A percentile compares a stretch with the other conserved stretches of the same genome.
phyloP scores from a whole-genome alignment of 306 rosid genomes.

The Castanopsis chinensis region DNA sequence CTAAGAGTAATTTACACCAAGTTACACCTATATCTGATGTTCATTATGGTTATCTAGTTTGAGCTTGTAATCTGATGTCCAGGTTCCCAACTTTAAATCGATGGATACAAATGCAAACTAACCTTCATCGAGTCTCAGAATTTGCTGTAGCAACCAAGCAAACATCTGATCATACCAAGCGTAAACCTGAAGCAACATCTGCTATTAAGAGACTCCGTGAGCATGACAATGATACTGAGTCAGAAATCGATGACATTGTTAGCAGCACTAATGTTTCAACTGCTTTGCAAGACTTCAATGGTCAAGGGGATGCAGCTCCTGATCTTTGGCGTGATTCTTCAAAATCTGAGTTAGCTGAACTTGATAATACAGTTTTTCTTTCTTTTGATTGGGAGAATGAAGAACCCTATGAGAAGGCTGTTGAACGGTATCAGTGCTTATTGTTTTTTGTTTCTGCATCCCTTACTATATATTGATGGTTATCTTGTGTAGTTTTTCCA shows the following conservation, averaged over 20 bases:
- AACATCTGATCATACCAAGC: conserved; percentile 45
- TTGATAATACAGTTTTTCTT: conserved; percentile 77
- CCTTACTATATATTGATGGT: background rate
- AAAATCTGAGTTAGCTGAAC: conserved; percentile 67
- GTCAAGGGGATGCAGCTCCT: conserved; percentile 48
- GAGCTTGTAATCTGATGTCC: conserved; percentile 26
- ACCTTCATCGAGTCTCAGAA: conserved; percentile 96
- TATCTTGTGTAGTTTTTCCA: conserved; percentile 3
- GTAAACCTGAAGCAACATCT: conserved; percentile 51
- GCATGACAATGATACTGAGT: conserved; percentile 76
- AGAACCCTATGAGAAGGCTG: conserved; percentile 87
- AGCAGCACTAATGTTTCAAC: conserved; percentile 52
- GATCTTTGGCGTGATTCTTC: conserved; percentile 63
- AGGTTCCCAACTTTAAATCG: conserved; percentile 98
- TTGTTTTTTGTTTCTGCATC: conserved; percentile 11
- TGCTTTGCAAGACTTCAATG: conserved; percentile 45
- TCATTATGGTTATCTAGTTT: conserved; percentile 19
- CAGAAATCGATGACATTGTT: conserved; percentile 76
- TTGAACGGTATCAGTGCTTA: conserved; percentile 64
- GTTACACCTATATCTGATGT: background rate
- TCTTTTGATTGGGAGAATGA: conserved; percentile 97
- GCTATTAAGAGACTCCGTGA: conserved; percentile 90
- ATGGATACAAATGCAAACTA: conserved; percentile 99
- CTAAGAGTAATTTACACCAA: background rate
- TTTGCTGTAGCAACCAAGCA: conserved; percentile 76